These are phyloP conservation scores for Phytophthora brassicae DNA, from an alignment of 352 stramenopile species.

Conservation along the genomic window DNA sequence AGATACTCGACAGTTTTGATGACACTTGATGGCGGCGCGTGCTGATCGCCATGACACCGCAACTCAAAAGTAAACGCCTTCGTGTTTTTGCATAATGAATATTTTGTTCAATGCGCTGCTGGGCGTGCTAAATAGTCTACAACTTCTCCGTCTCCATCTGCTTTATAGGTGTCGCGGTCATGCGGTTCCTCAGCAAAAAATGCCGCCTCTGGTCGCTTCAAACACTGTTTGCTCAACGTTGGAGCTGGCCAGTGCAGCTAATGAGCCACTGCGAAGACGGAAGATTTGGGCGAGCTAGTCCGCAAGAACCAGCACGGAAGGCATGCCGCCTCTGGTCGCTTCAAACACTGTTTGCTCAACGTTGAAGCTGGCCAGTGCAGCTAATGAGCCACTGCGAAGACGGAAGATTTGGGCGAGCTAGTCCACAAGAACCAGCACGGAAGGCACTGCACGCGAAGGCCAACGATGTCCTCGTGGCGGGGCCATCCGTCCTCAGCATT, in stretches of 20 bases:
- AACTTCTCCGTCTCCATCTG: conserved; percentile 28
- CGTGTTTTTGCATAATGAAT: conserved; percentile 26
- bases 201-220: conserved; percentile 9
- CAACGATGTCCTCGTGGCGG: conserved; percentile 29
- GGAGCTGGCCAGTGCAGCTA: conserved; percentile 15
- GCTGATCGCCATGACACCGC: background rate
- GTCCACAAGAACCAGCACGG: conserved; percentile 9
- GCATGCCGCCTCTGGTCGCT: conserved; percentile 7
- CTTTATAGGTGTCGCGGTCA: conserved; percentile 3
- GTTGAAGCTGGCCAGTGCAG: conserved; percentile 20
- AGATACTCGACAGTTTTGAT: background rate
- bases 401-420: conserved; percentile 4
- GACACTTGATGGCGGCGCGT: background rate
- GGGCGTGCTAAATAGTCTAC: conserved; percentile 53
- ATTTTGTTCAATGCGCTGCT: conserved; percentile 34
- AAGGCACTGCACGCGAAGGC: conserved; percentile 27
- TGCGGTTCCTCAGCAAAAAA: conserved; percentile 19
- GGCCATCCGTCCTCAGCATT: conserved; percentile 13
- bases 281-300: conserved; percentile 9
- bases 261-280: background rate
- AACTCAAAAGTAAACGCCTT: background rate
- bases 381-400: background rate
- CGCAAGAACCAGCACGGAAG: conserved; percentile 6
- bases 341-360: conserved; percentile 25
- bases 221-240: conserved; percentile 27